Base-by-base conservation (phyloP, 1,284 basidiomycete species). In the Ganoderma boninense region DNA sequence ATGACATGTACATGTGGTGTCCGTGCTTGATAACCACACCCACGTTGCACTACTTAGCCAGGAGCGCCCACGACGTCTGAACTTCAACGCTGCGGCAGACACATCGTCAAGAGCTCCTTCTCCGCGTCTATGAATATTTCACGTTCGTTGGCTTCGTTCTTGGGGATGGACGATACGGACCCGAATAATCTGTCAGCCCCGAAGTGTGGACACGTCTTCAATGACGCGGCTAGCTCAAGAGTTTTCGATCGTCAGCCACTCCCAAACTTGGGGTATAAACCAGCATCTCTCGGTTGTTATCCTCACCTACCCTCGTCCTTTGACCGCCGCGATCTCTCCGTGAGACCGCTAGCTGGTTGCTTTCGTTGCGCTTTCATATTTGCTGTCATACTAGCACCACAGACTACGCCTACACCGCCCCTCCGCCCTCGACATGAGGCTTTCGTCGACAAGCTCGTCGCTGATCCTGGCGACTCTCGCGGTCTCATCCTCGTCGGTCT, bases 391-490 rank as follows among this genome's bases (percentile, higher is more conserved):
- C 49, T 52, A 65, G 69, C 71, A 69, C 73, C 69, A 74, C 74
- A 70, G 74, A 76, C 72, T 62, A 66, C 23, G 71, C 75, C 29
- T 14, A 32, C 29, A 7, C 18, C 26, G 7, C 23, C 18, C 14
- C 18, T n/a, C 6, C 20, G 20, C 57, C 7, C 35, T 60, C 57
- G 76, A 66, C 68, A 85, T 85, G 84, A 82, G 77, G 74, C 73
- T 81, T 71, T 71, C 81, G 8, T 49, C 65, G 16, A 77, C 80
- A 71, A 76, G 79, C 71, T 80, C 84, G 11, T 79, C 82, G 43
- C 71, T 80, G 68, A 70, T 84, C 70, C 69, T 84, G 64, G 81
- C 80, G n/a, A 75, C 79, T 20, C 74, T 84, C 32, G 82, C 79
- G n/a, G 71, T 78, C 35, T 79, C 79, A n/a, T 70, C 80, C 26